Evolutionary conservation across 2,329 filamentous ascomycete species (phyloP).

Genomic region (Nemania serpens): DNA sequence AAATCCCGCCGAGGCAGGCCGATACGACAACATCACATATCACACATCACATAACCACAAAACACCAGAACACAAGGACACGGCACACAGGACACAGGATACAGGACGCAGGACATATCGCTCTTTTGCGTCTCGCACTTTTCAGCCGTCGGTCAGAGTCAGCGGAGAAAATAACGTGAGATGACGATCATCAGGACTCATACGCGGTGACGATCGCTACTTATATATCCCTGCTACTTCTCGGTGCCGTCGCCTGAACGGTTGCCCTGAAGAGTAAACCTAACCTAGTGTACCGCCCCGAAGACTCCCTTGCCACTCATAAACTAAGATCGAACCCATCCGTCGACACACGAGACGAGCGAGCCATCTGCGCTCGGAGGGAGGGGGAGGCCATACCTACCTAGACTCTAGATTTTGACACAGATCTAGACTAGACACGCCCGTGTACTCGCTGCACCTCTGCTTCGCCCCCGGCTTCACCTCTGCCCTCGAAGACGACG

Average conservation of each 20-base stretch:
- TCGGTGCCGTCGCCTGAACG: background rate
- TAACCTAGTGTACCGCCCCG: no score
- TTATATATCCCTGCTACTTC: background rate
- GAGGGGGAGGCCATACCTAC: no score
- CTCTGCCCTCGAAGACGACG: no score
- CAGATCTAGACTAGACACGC: no score
- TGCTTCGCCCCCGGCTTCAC: background rate
- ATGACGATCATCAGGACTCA: slow-evolving; percentile 19
- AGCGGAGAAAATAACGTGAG: slow-evolving; percentile 10
- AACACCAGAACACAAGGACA: background rate
- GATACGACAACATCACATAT: no score
- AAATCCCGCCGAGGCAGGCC: no score
- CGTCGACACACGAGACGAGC: background rate
- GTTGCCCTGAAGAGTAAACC: background rate
- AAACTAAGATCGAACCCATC: background rate
- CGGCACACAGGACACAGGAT: background rate
- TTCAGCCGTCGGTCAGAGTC: background rate
- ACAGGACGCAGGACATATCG: background rate
- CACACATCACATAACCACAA: no score
- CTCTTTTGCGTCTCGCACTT: background rate
- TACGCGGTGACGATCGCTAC: slow-evolving; percentile 12
- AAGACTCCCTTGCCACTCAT: no score
- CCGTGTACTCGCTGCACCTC: background rate
- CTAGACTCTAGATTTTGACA: no score
- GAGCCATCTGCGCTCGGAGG: background rate